These are phyloP conservation scores for Hypoxylon sp. DNA, from an alignment of 2,329 filamentous ascomycete species.

Conservation along the genomic window DNA sequence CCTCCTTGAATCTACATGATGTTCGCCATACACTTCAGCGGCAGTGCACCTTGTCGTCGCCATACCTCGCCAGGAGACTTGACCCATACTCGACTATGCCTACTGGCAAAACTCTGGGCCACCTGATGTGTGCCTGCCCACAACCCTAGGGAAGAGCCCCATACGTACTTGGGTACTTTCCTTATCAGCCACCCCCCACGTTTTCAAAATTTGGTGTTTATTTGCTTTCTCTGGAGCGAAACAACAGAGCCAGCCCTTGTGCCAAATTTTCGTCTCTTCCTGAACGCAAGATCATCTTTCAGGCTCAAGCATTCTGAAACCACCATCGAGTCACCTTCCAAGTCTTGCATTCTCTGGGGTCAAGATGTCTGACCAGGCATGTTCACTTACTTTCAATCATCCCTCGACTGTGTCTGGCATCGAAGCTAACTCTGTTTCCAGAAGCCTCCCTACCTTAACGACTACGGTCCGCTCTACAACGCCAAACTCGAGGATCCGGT, in stretches of 20 bases:
- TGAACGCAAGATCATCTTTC: too few relatives aligned
- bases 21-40: background rate
- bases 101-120: background rate
- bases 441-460: too few relatives aligned
- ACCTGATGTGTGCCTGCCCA: background rate
- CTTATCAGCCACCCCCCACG: background rate
- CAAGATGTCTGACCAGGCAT: background rate
- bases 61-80: background rate
- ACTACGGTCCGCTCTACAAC: too few relatives aligned
- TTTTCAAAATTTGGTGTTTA: background rate
- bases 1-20: background rate
- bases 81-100: background rate
- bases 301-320: too few relatives aligned
- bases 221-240: too few relatives aligned
- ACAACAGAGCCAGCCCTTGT: too few relatives aligned
- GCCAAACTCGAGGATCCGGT: too few relatives aligned
- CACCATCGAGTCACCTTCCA: too few relatives aligned
- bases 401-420: background rate
- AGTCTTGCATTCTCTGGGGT: too few relatives aligned
- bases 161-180: background rate
- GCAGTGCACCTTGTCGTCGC: background rate
- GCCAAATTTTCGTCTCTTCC: too few relatives aligned
- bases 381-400: background rate
- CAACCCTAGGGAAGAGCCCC: background rate
- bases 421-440: background rate